Evolutionary conservation across 768 basidiomycete species (phyloP).

Genomic region (Mycena rebaudengoi): DNA sequence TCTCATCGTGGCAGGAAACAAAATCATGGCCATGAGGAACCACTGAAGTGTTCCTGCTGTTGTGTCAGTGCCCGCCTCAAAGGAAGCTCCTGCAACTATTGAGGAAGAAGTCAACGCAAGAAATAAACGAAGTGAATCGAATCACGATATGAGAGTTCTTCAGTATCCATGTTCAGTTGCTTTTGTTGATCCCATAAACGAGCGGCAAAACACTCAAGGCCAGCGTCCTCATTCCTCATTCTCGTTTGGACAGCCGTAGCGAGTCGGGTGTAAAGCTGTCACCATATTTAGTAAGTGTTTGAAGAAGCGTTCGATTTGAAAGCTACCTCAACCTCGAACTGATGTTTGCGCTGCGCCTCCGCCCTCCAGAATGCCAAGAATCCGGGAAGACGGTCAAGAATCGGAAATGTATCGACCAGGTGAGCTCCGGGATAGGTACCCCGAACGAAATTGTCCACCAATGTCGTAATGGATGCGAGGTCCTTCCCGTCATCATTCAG

Average conservation of each 20-base stretch:
- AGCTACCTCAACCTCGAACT: neutral
- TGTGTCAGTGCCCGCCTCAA: neutral
- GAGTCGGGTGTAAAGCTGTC: neutral
- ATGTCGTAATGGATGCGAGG: neutral
- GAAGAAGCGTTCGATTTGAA: neutral
- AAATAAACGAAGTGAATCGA: neutral
- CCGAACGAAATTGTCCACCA: neutral
- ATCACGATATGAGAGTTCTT: neutral
- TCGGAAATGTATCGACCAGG: constrained; percentile 3
- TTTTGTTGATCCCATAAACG: constrained; percentile 1
- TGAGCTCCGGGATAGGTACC: neutral
- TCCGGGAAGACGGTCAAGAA: neutral
- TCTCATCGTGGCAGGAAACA: neutral
- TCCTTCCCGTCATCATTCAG: neutral
- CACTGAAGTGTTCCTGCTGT: neutral
- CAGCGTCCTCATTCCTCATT: neutral
- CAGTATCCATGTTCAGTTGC: neutral
- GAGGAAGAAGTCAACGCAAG: neutral
- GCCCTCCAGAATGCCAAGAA: neutral
- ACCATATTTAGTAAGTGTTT: neutral
- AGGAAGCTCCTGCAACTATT: neutral
- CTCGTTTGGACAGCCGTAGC: neutral
- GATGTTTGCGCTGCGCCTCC: neutral
- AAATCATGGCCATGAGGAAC: constrained; percentile 2
- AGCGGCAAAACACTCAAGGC: neutral